Evolutionary conservation across 169 alveolate genomes (phyloP).

Genomic region (Cryptosporidium parvum): DNA sequence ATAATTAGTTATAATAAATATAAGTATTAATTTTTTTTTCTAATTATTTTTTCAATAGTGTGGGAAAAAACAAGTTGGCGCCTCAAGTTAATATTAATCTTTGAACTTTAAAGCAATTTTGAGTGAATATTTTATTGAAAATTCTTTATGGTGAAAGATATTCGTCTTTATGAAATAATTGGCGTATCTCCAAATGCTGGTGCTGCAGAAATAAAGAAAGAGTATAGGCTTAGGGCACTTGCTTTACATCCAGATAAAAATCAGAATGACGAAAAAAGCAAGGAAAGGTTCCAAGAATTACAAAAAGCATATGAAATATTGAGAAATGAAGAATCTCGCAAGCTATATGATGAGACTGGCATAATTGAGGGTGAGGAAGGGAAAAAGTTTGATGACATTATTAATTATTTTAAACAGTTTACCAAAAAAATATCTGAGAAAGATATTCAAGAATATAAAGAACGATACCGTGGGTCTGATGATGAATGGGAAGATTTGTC

Average conservation of each 20-base stretch:
- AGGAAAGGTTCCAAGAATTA: slow-evolving; percentile 83
- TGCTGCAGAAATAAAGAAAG: slow-evolving; percentile 83
- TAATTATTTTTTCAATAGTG: neutral
- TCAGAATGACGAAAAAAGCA: slow-evolving; percentile 83
- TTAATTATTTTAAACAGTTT: slow-evolving; percentile 73
- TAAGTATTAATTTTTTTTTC: neutral
- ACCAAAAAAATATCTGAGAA: slow-evolving; percentile 79
- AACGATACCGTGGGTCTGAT: slow-evolving; percentile 79
- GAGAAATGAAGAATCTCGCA: slow-evolving; percentile 78
- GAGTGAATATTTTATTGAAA: neutral
- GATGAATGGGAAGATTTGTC: slow-evolving; percentile 85
- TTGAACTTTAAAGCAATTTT: neutral
- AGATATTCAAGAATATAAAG: slow-evolving; percentile 81
- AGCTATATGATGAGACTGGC: slow-evolving; percentile 55
- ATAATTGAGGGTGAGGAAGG: slow-evolving; percentile 76
- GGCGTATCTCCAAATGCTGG: slow-evolving; percentile 79
- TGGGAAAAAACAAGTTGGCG: slow-evolving; percentile 24
- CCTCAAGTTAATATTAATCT: neutral
- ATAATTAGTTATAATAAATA: slow-evolving; percentile 7
- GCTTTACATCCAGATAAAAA: slow-evolving; percentile 90
- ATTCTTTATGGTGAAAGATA: slow-evolving; percentile 51
- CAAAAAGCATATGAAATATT: slow-evolving; percentile 87
- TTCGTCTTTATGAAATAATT: slow-evolving; percentile 54
- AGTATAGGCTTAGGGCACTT: slow-evolving; percentile 82
- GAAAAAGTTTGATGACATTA: slow-evolving; percentile 75